These are phyloP conservation scores for Phytophthora pluvialis DNA, from an alignment of 352 stramenopile species.

Conservation along the genomic window DNA sequence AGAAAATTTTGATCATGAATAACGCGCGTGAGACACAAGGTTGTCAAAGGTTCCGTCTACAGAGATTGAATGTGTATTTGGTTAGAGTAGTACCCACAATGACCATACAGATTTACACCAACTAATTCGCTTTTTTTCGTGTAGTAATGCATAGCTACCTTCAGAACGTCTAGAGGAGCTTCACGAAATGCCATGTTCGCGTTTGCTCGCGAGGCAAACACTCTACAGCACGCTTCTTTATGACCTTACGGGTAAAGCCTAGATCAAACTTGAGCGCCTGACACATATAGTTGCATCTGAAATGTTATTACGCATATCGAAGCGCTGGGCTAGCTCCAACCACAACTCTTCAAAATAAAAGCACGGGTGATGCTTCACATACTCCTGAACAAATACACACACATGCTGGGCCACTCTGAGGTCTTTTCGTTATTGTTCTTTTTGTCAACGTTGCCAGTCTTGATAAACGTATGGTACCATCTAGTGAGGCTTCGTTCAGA, in stretches of 20 bases:
- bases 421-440: neutral
- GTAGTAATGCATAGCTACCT: constrained; percentile 8
- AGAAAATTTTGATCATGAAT: neutral
- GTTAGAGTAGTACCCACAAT: constrained; percentile 15
- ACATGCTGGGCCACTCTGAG: constrained; percentile 5
- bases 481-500: too few species aligned
- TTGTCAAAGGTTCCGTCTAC: neutral
- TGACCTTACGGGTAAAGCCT: neutral
- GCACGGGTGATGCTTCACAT: constrained; percentile 17
- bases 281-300: neutral
- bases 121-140: constrained; percentile 6
- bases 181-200: too few species aligned
- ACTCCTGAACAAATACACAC: constrained; percentile 14
- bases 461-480: constrained; percentile 10
- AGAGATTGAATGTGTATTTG: constrained; percentile 7
- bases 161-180: neutral
- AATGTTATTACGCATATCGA: neutral
- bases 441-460: constrained; percentile 10
- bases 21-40: neutral
- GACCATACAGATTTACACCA: constrained; percentile 7
- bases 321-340: neutral
- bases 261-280: neutral
- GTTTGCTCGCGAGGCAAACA: neutral
- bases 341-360: constrained; percentile 19
- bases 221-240: neutral